These are phyloP conservation scores for Dillenia suffruticosa DNA, from an alignment of 164 flowering plant genomes.

Conservation along the genomic window DNA sequence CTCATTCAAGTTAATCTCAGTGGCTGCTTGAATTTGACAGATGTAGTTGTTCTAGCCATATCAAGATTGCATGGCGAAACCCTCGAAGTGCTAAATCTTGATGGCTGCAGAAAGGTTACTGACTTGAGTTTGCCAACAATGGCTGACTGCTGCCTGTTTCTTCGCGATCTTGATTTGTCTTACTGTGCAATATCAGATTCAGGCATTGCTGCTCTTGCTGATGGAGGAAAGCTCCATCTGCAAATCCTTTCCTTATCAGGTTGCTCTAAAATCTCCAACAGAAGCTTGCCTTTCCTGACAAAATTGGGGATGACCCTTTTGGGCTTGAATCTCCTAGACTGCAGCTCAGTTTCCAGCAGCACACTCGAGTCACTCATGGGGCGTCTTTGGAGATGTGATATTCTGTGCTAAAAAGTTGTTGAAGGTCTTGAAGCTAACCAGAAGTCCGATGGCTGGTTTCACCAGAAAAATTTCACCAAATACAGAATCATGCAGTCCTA, in stretches of 20 bases:
- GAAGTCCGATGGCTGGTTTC: too few species aligned
- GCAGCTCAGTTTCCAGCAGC: conserved; percentile 47
- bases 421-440: too few species aligned
- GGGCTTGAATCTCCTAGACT: conserved; percentile 69
- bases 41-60: conserved; percentile 41
- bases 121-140: conserved; percentile 57
- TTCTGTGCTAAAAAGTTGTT: not conserved
- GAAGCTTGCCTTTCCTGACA: conserved; percentile 39
- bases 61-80: conserved; percentile 51
- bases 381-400: conserved; percentile 2
- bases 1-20: conserved; percentile 53
- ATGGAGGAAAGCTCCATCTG: conserved; percentile 30
- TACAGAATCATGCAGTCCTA: not conserved
- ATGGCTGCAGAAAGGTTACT: conserved; percentile 52
- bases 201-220: conserved; percentile 52
- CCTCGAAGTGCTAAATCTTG: conserved; percentile 53
- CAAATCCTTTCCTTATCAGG: conserved; percentile 56
- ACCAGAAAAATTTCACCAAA: not conserved
- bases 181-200: conserved; percentile 47
- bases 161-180: conserved; percentile 70
- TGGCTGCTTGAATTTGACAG: conserved; percentile 55
- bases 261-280: conserved; percentile 44
- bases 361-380: conserved; percentile 41
- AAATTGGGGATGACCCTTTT: conserved; percentile 49
- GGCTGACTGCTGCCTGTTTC: conserved; percentile 51